phyloP scores from a whole-genome alignment of 1,139 yeast species.

The Blastobotrys malaysiensis region DNA sequence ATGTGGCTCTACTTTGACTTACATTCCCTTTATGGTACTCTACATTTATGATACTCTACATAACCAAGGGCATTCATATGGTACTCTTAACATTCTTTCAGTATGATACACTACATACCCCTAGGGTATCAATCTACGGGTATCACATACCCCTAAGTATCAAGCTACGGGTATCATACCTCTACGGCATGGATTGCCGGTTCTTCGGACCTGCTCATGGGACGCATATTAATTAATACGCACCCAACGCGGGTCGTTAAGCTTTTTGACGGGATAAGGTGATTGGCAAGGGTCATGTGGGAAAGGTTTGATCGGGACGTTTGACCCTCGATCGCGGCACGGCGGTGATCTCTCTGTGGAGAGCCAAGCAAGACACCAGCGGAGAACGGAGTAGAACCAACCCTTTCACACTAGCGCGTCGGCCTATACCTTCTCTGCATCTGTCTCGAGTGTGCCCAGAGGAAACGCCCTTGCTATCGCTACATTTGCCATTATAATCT shows the following conservation, averaged over 20 bases:
- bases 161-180: no score
- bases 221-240: neutral
- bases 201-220: no score
- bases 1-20: no score
- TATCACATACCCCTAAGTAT: no score
- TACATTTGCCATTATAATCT: neutral
- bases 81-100: no score
- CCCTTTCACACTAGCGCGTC: neutral
- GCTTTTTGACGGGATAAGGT: neutral
- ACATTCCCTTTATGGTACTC: no score
- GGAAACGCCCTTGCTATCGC: neutral
- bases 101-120: no score
- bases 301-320: neutral
- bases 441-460: neutral
- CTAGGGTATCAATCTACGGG: no score
- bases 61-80: no score
- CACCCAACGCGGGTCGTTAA: neutral
- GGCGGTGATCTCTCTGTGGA: neutral
- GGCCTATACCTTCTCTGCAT: neutral
- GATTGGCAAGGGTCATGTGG: neutral
- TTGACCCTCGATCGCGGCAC: constrained; percentile 1
- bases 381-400: neutral
- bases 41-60: no score
- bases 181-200: no score
- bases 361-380: neutral